Evolutionary conservation across 73 alveolate species (phyloP), one percentile per base, ranked within the genome.

Genomic region (Tetrahymena borealis): DNA sequence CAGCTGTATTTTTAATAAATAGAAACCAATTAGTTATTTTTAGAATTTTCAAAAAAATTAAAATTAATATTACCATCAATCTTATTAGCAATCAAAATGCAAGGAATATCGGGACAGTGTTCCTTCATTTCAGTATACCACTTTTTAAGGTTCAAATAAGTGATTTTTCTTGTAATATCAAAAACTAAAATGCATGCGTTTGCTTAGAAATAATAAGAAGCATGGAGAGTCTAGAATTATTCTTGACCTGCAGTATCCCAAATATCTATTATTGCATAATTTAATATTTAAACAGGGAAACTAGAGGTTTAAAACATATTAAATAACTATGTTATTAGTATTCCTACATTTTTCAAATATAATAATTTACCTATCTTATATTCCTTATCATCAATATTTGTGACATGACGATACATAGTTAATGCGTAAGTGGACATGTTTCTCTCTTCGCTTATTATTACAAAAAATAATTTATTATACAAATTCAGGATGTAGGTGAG

Each of bases 171-270:
- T n/a, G 98, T 97, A n/a, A 98, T 97, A 91, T 98, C 99, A 93
- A 98, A 98, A 43, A 98, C 99, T 92, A 97, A 96, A 78, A 98
- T 96, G 42, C 98, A 97, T 20, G 98, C 99, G 85, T 98, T 96
- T 1, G 99, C 99, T 60, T 98, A 99, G 94, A 95, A 98, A 93
- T 97, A 98, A 92, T 98, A 98, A 16, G 98, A 94, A 38, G 98
- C 98, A 95, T 98, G 99, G 91, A 98, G 94, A 31, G 96, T 96
- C 43, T 97, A 94, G 96, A 98, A 98, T 16, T 95, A 97, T 93
- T 98, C 99, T 93, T 97, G 98, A 78, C 99, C 99, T 33, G 99
- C 99, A 7, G 99, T 98, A 79, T 98, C 99, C 99, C 99, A 98
- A 39, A 94, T 78, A 39, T 78, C 95, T 92, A 38, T 13, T n/a